Percentiles rank a stretch among this genome's conserved stretches.
Conservation (phyloP, 129 eudicot genomes). For the Flaveria sonorensis region DNA sequence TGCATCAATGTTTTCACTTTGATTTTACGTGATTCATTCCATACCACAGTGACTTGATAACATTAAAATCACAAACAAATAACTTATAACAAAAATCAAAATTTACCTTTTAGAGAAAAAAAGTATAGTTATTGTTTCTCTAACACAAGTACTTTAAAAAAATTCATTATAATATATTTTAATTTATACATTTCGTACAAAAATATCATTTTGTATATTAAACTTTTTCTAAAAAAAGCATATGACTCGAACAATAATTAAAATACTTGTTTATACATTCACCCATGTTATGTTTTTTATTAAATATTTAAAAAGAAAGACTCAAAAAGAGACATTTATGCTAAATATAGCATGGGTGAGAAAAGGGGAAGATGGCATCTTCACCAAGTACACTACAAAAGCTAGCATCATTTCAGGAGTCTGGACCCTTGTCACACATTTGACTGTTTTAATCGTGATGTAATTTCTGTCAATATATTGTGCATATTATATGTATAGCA, state of each 20-base stretch:
- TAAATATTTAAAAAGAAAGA: background rate
- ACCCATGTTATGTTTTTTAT: too few species aligned
- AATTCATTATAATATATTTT: background rate
- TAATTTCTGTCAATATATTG: background rate
- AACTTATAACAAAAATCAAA: background rate
- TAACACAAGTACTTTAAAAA: background rate
- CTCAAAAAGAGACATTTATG: background rate
- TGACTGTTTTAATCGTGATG: slow-evolving; percentile 23
- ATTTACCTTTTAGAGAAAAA: background rate
- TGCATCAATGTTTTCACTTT: too few species aligned
- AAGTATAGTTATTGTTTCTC: background rate
- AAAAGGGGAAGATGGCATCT: slow-evolving; percentile 45
- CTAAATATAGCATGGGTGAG: background rate
- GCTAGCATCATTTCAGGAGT: slow-evolving; percentile 25
- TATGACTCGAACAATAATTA: too few species aligned
- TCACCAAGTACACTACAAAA: slow-evolving; percentile 54
- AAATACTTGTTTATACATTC: too few species aligned
- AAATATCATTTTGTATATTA: too few species aligned
- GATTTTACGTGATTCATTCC: too few species aligned
- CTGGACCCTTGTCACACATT: slow-evolving; percentile 33
- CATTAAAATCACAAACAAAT: background rate
- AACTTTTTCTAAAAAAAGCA: too few species aligned
- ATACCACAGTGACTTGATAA: too few species aligned
- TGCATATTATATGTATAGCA: too few species aligned
- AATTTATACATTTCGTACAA: too few species aligned